phyloP scores from a whole-genome alignment of 1,139 yeast species.

The Yamadazyma diddensiae region DNA sequence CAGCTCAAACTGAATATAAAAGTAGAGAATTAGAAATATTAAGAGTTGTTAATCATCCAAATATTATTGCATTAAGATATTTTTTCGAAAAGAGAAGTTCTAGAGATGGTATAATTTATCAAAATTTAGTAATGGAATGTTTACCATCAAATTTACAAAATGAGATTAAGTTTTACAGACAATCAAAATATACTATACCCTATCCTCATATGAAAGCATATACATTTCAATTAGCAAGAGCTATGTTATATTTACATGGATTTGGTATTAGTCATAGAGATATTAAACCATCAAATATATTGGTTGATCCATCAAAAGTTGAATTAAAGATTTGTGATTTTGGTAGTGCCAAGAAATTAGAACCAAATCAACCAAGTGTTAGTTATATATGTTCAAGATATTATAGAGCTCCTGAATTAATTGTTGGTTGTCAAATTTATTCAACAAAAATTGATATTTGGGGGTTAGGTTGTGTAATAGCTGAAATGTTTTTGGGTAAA shows the following conservation, averaged over 20 bases:
- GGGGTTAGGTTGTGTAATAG: constrained; percentile 85
- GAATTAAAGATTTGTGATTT: constrained; percentile 91
- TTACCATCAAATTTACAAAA: constrained; percentile 74
- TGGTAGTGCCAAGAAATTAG: constrained; percentile 95
- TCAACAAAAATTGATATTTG: constrained; percentile 80
- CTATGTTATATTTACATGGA: constrained; percentile 78
- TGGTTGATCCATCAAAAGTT: constrained; percentile 83
- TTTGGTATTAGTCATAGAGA: constrained; percentile 83
- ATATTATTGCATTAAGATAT: constrained; percentile 62
- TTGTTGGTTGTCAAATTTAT: constrained; percentile 72
- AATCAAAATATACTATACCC: constrained; percentile 61
- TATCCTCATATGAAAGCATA: constrained; percentile 73
- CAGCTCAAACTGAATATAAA: constrained; percentile 82
- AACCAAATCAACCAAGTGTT: constrained; percentile 90
- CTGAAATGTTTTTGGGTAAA: constrained; percentile 79
- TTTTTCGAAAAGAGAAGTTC: constrained; percentile 66
- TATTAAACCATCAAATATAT: constrained; percentile 87
- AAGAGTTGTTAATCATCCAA: constrained; percentile 74
- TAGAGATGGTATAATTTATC: constrained; percentile 62
- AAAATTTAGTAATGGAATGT: constrained; percentile 82
- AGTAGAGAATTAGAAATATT: constrained; percentile 75
- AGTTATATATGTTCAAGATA: constrained; percentile 95
- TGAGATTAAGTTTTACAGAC: constrained; percentile 69
- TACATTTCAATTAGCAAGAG: constrained; percentile 77
- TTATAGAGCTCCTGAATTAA: constrained; percentile 90